phyloP scores from a whole-genome alignment of 352 stramenopile genomes.

The Plasmopara halstedii region DNA sequence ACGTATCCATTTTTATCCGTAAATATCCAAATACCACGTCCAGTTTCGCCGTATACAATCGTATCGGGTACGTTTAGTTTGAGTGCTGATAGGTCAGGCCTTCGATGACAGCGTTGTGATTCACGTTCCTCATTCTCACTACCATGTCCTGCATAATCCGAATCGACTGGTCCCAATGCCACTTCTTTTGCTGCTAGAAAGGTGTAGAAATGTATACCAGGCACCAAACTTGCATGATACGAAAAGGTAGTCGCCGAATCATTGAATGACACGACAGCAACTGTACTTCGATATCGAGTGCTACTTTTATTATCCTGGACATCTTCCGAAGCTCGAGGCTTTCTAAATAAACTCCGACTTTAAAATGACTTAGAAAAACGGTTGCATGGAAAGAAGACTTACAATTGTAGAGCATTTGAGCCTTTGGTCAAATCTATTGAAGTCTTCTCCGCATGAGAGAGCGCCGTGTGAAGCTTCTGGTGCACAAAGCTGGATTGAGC shows the following conservation, averaged over 20 bases:
- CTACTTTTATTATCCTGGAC: constrained; percentile 11
- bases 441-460: constrained; percentile 44
- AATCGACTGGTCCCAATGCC: constrained; percentile 1
- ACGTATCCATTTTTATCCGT: constrained; percentile 62
- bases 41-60: constrained; percentile 71
- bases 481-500: constrained; percentile 45
- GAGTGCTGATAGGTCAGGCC: neutral
- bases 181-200: constrained; percentile 56
- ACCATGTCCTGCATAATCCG: neutral
- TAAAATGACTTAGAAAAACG: no score
- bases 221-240: constrained; percentile 64
- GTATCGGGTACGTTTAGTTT: constrained; percentile 74
- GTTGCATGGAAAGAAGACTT: no score
- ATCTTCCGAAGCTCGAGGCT: no score
- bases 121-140: neutral
- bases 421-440: constrained; percentile 17
- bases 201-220: constrained; percentile 72
- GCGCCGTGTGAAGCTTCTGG: constrained; percentile 54
- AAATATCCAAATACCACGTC: constrained; percentile 63
- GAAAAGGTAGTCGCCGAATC: constrained; percentile 38
- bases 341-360: no score
- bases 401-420: constrained; percentile 18
- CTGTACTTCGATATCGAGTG: constrained; percentile 47
- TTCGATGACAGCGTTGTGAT: no score
- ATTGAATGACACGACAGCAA: constrained; percentile 50